Evolutionary conservation across 768 basidiomycete genomes (phyloP), one percentile per base, ranked within the genome.

Genomic region (Daedaleopsis nitida): DNA sequence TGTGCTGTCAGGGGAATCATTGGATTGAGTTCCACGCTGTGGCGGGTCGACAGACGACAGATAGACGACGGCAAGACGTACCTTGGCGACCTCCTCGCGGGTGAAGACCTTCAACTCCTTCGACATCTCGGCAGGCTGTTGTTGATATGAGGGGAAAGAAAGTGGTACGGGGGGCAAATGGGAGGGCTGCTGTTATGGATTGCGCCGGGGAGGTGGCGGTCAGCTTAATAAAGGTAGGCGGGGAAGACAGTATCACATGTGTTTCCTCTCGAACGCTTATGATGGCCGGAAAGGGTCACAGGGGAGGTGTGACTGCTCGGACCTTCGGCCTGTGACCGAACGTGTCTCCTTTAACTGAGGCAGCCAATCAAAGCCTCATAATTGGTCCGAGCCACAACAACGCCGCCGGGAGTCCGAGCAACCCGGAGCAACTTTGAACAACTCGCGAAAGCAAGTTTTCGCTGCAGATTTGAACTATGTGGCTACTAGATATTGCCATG

Each of bases 1-100:
- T 90, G 76, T 96, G 93, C 85, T 90, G 67, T 11, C 2, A 14
- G 23, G 17, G 35, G 44, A n/a, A 48, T 11, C 34, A 52, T 44
- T 35, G 35, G 34, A 52, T n/a, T 63, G 10, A 56, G 56, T 42
- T n/a, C 3, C 47, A 27, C 39, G 13, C 9, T 23, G n/a, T n/a
- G n/a, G n/a, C 27, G 4, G 21, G 21, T 10, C 8, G 24, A 61
- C 43, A 60, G 51, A 42, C 39, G 38, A 19, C 32, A 49, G 14
- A 14, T 12, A n/a, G 39, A 44, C 17, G 3, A 21, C n/a, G 17
- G 21, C 19, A n/a, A 8, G 72, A n/a, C 80, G 38, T 51, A 89
- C 89, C 78, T 87, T 83, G 49, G 82, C 80, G n/a, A 92, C 89
- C 64, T 92, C 88, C 57, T 90, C 87, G 58, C 83, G 79, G 1